Percentiles rank a stretch among this genome's conserved stretches.
These are phyloP conservation scores for Colletotrichum sp. DNA, from an alignment of 2,329 filamentous ascomycete genomes.

Conservation along the genomic window DNA sequence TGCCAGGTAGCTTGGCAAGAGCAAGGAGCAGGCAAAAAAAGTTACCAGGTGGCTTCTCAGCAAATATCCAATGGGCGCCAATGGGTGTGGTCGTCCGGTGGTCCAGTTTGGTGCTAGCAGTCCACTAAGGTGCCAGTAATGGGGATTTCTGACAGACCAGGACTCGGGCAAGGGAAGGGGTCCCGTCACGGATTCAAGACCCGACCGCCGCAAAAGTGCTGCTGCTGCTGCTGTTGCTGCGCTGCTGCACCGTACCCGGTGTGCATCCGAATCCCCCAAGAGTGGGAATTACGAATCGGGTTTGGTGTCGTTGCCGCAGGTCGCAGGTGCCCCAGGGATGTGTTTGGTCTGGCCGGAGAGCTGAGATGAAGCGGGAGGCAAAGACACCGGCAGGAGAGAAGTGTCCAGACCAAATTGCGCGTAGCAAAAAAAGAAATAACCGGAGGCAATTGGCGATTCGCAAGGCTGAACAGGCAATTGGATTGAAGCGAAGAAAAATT, in stretches of 20 bases:
- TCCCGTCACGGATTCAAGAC: conserved; percentile 5
- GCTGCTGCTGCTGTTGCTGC: neutral
- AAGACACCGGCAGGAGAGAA: neutral
- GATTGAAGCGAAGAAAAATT: neutral
- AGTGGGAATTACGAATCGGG: neutral
- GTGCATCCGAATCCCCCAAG: conserved; percentile 12
- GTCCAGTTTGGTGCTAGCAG: conserved; percentile 7
- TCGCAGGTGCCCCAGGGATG: neutral
- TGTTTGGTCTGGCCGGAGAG: conserved; percentile 2
- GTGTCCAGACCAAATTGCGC: neutral
- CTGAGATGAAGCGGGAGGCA: conserved; percentile 1
- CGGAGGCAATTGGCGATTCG: neutral
- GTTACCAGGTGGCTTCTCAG: conserved; percentile 22
- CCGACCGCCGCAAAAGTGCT: conserved; percentile 10
- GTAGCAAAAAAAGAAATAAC: neutral
- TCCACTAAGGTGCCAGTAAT: neutral
- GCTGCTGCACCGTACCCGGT: conserved; percentile 3
- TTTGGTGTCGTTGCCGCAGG: conserved; percentile 5
- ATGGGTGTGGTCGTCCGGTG: conserved; percentile 17
- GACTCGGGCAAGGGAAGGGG: neutral
- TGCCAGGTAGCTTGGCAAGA: conserved; percentile 17
- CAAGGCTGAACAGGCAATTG: neutral
- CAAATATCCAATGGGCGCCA: conserved; percentile 21
- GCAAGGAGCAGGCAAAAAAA: conserved; percentile 16
- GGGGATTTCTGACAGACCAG: neutral